Conservation (phyloP, 2,329 filamentous ascomycete genomes). For the Cadophora malorum region DNA sequence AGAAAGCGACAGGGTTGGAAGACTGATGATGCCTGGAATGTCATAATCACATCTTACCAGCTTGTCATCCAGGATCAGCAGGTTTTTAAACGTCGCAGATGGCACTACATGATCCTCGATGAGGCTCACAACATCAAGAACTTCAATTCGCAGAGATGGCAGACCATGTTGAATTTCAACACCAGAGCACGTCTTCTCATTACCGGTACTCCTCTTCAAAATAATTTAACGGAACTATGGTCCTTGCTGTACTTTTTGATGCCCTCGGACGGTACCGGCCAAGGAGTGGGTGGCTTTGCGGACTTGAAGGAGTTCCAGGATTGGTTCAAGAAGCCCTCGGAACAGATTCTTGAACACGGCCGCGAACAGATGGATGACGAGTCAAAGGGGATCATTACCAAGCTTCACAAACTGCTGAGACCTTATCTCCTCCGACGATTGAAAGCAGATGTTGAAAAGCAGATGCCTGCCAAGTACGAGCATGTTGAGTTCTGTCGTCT, state of each 20-base stretch:
- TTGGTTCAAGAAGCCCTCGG: conserved; percentile 94
- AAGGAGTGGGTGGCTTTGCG: conserved; percentile 87
- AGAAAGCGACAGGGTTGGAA: conserved; percentile 92
- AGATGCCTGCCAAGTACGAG: conserved; percentile 98
- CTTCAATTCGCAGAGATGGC: conserved; percentile 97
- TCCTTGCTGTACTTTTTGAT: conserved; percentile 96
- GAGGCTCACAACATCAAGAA: conserved; percentile 99
- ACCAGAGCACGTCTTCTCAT: conserved; percentile 86
- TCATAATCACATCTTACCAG: conserved; percentile 97
- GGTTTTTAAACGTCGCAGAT: conserved; percentile 88
- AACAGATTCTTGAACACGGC: conserved; percentile 94
- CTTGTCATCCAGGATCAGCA: conserved; percentile 93
- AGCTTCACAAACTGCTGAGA: conserved; percentile 91
- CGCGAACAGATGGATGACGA: conserved; percentile 94
- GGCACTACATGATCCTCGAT: conserved; percentile 98
- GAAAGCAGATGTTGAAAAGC: conserved; percentile 97
- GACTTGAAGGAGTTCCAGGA: conserved; percentile 95
- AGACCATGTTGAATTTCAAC: conserved; percentile 91
- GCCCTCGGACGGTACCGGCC: conserved; percentile 76
- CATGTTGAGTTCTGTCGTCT: conserved; percentile 95
- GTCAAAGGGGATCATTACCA: conserved; percentile 86
- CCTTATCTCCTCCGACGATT: conserved; percentile 90
- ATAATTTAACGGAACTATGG: conserved; percentile 97
- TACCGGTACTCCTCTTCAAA: conserved; percentile 94
- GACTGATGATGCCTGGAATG: conserved; percentile 93